Base-by-base conservation (phyloP, 1,139 yeast genomes). In the Yamadazyma blattariae region DNA sequence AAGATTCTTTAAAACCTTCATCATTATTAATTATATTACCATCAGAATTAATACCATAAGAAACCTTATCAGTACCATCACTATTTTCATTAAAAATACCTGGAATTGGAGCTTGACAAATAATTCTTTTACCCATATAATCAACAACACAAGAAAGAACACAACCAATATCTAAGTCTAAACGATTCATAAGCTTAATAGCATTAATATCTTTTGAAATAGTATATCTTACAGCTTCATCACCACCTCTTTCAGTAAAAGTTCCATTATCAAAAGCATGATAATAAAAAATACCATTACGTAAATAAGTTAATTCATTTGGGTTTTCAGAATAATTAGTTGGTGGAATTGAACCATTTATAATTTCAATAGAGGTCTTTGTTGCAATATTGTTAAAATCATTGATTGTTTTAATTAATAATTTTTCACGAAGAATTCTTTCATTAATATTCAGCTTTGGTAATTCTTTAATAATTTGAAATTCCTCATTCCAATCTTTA, bases 31-130 rank as follows among this genome's bases (percentile, higher is more conserved):
- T 71, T 33, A 67, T 51, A 20, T 71, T 65, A 25, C 69, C 74
- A 44, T 80, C 88, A 44, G 86, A 88, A 29, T 80, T 65, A 30
- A 70, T 73, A 34, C 98, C 98, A 53, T 90, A 88, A 17, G 72
- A 71, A 36, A 87, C 83, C 51, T 75, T 77, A 49, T 27, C 63
- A 50, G 32, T 61, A 7, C 30, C 31, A 14, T 21, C 16, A 7
- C 20, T 52, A 38, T 57, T 16, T 7, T 10, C 16, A 38, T 76
- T 71, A 62, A 90, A 84, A 42, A 90, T 78, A 42, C 98, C 98
- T n/a, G 98, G 98, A 33, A 92, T 95, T 17, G 97, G 96, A 12
- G 96, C 87, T 66, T 92, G 98, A 56, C 95, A 89, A 29, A 90
- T 74, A 28, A 90, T 69, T 58, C 97, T 77, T 51, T 79, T 82